Base-by-base conservation (phyloP, 371 early-diverging fungal genomes). In the Mucor irregularis region DNA sequence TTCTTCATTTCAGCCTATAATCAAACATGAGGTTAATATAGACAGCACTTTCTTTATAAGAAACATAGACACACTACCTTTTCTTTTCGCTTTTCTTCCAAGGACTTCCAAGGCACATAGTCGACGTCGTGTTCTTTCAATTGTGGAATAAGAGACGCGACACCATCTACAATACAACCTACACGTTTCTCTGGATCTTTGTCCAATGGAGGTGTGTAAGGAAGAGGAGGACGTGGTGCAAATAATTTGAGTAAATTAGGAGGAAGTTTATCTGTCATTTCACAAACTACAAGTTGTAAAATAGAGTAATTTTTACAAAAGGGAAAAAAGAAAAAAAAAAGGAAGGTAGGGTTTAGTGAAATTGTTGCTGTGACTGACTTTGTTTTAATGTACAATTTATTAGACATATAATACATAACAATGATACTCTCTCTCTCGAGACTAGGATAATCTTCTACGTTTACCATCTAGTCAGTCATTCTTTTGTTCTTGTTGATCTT, bases 201-300 rank as follows among this genome's bases (percentile, higher is more conserved):
- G 72, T 94, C 95, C 43, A 91, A 58, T 16, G 95, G 95, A 34
- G 85, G 71, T 7, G 82, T 61, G 64, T 84, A 81, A 19, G 78
- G 73, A 21, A 93, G 80, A 11, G 92, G 90, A 35, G 98, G 97
- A 30, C 98, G 87, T 29, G 98, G 96, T 6, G 91, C 91, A 74
- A 97, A 97, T 31, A 96, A 88, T 57, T 86, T 84, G 16, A 93
- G 71, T 38, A 97, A 80, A 68, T 94, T 87, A 10, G 93, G 92
- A 46, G 93, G 92, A 51, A 94, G 78, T 51, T 76, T 82, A 61
- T 87, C 86, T 11, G 89, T 89, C 90, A 91, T 90, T 49, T 21
- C 24, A n/a, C n/a, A n/a, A n/a, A n/a, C n/a, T n/a, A n/a, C n/a
- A n/a, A n/a, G n/a, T 5, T 7, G 5, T 7, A 31, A 31, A 7